Base-by-base conservation (phyloP, 2,329 filamentous ascomycete genomes). In the Teratosphaeria zuluensis region DNA sequence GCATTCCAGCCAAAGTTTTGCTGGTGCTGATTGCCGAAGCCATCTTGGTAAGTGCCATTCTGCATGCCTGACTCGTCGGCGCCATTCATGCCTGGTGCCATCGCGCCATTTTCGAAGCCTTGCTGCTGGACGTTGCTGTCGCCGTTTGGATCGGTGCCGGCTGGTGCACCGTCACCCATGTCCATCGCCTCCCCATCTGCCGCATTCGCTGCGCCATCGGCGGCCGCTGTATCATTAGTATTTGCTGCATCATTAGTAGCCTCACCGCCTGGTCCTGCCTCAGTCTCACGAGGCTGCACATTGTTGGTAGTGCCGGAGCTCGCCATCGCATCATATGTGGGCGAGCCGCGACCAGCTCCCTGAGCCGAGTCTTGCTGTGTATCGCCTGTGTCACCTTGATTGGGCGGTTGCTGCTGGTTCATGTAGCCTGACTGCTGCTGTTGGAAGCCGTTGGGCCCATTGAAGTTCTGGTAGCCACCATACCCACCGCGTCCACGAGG, bases 241-340 rank as follows among this genome's bases (percentile, higher is more conserved):
- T 59, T 62, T 63, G 70, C 69, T 59, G 62, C 58, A 48, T 48
- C 19, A 51, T 71, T 68, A 71, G 69, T 66, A 62, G 69, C 65
- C 60, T 64, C 65, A 53, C 63, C 66, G 63, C 64, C 51, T 48
- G 42, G 42, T 19, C 61, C 59, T 24, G 59, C 55, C 54, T 59
- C 58, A 35, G 62, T 30, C 54, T 58, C 46, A 30, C 56, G 57
- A 55, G 58, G 56, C 54, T 61, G 58, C 51, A 61, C 28, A n/a
- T 56, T 57, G 55, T 57, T 56, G 21, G 56, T 56, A 35, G 59
- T 64, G 56, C 64, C 59, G 35, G 61, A 51, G 21, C 46, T 62
- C 48, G 61, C 59, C 58, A 67, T 65, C 12, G 64, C 61, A 55
- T 69, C 68, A 62, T 70, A 70, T 52, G 55, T 66, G 8, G 69